Percentiles rank a stretch among this genome's conserved stretches.
Evolutionary conservation across 2,329 filamentous ascomycete genomes (phyloP).

Genomic region (Colletotrichum cuscutae): DNA sequence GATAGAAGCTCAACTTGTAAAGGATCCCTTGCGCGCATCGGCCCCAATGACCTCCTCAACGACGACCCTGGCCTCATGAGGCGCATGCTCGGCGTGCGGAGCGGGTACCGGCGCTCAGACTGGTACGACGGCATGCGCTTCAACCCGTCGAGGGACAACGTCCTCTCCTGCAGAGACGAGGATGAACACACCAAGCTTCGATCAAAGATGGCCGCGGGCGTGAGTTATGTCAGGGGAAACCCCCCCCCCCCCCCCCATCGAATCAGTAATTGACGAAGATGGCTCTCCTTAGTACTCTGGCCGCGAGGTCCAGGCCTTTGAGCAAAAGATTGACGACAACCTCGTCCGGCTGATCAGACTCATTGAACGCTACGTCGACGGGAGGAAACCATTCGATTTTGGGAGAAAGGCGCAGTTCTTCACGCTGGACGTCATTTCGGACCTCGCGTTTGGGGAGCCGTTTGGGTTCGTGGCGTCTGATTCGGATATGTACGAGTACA

Average conservation of each 20-base stretch:
- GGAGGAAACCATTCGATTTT: conserved; percentile 57
- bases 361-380: conserved; percentile 48
- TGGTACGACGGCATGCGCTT: conserved; percentile 63
- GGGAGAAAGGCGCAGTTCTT: conserved; percentile 60
- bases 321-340: conserved; percentile 58
- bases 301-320: conserved; percentile 61
- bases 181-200: conserved; percentile 52
- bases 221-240: conserved; percentile 36
- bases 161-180: conserved; percentile 61
- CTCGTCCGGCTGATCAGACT: conserved; percentile 56
- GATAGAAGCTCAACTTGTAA: too few relatives aligned
- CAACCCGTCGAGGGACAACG: conserved; percentile 61
- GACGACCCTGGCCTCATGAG: conserved; percentile 40
- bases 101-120: conserved; percentile 46
- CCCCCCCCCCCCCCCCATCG: conserved; percentile 33
- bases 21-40: conserved; percentile 36
- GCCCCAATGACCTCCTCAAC: conserved; percentile 34
- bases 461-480: conserved; percentile 59
- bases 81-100: conserved; percentile 49
- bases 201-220: conserved; percentile 62
- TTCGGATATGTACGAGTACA: conserved; percentile 58
- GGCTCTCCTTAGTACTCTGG: conserved; percentile 51
- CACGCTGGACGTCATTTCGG: conserved; percentile 64
- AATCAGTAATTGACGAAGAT: too few relatives aligned
- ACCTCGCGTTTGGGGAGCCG: conserved; percentile 58